Base-by-base conservation (phyloP, 139 green algal genomes). In the Micromonas pusilla region DNA sequence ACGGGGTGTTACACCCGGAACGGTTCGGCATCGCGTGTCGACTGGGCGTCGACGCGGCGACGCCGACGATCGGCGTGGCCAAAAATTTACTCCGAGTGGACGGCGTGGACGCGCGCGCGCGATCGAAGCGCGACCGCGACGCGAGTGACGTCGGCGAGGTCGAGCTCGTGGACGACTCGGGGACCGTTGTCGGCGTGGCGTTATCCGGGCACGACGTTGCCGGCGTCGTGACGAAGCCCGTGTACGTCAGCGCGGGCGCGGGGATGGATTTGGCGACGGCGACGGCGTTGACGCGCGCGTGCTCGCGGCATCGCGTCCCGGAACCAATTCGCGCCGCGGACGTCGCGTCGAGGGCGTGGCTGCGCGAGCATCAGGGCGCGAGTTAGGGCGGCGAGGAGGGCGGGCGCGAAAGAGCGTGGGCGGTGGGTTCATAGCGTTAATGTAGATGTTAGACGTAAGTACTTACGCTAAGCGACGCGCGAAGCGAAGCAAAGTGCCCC, bases 1-100 rank as follows among this genome's bases (percentile, higher is more conserved):
- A 85, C n/a, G 81, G 81, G 28, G 75, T 77, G 37, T 63, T 85
- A 13, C 81, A 85, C 77, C 78, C 78, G 0, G 13, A 67, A 66
- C 78, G 81, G 9, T 85, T 85, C 66, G 81, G 81, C 19, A 26
- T 78, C 23, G 81, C 81, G 1, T 85, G 77, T 37, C 81, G 84
- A 21, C 13, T 85, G 34, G 81, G 81, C 30, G 78, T 85, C 57
- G n/a, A 45, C 23, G 37, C 68, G 25, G 53, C 70, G 64, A 62
- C 84, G 1, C 78, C 81, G 3, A 84, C 81, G 16, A 84, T 85
- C 26, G 81, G 81, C 37, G 54, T 85, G n/a, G 81, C 53, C 1
- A 85, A 85, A 66, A 79, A 76, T 1, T 36, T 84, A 62, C 52
- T 84, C 73, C 78, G 28, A 23, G 36, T 33, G 20, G 72, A 83